Evolutionary conservation across 306 rosid genomes (phyloP).

Genomic region (Ormosia semicastrata): DNA sequence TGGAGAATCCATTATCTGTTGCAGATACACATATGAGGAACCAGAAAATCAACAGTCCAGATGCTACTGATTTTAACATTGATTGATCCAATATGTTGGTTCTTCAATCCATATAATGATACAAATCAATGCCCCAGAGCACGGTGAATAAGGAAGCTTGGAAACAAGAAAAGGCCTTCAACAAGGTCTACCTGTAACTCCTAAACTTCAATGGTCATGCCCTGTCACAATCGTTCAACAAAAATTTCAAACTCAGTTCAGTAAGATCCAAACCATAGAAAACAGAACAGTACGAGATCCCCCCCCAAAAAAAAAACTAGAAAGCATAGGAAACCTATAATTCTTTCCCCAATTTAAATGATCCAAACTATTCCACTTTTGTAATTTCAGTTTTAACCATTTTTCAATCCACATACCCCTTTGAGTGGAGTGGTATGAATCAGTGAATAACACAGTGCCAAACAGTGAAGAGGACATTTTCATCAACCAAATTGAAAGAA

Average conservation of each 20-base stretch:
- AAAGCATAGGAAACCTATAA: not conserved
- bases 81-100: conserved; percentile 35
- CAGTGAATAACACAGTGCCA: conserved; percentile 31
- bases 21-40: conserved; percentile 46
- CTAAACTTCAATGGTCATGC: conserved; percentile 32
- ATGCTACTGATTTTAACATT: conserved; percentile 64
- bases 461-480: conserved; percentile 31
- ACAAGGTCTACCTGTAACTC: conserved; percentile 26
- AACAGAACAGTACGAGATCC: conserved; percentile 34
- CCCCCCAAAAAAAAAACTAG: not conserved
- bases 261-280: conserved; percentile 26
- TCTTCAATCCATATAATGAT: conserved; percentile 55
- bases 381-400: not conserved
- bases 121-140: conserved; percentile 18
- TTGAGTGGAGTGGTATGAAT: not conserved
- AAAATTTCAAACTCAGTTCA: not conserved
- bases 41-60: conserved; percentile 41
- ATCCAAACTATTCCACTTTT: not conserved
- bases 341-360: not conserved
- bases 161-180: not conserved
- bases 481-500: conserved; percentile 15
- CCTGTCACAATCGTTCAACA: conserved; percentile 43
- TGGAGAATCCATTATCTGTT: conserved; percentile 42
- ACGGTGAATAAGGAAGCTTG: not conserved
- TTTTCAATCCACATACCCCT: not conserved